phyloP scores from a whole-genome alignment of 495 filamentous ascomycete genomes.

The Trichoderma virens region DNA sequence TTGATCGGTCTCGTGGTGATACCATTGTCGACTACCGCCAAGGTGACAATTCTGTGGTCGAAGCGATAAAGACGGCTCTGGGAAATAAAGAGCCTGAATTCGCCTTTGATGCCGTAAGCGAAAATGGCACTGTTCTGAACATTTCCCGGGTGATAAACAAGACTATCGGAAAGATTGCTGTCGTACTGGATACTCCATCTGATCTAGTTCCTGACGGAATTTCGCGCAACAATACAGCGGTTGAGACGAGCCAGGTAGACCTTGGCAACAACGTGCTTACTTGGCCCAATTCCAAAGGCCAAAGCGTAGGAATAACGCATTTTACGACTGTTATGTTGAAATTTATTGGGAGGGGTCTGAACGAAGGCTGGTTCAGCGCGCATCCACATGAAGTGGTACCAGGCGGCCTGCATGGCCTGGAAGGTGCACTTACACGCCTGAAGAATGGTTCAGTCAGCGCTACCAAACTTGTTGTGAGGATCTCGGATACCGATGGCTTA shows the following conservation, averaged over 20 bases:
- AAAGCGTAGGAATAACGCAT: not conserved
- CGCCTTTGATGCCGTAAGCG: slow-evolving; percentile 54
- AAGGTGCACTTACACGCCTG: slow-evolving; percentile 48
- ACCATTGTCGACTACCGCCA: slow-evolving; percentile 62
- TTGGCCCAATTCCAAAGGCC: not conserved
- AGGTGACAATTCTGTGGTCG: slow-evolving; percentile 47
- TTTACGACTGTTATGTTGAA: slow-evolving; percentile 30
- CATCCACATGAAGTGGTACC: slow-evolving; percentile 56
- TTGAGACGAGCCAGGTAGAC: slow-evolving; percentile 37
- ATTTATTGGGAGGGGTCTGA: slow-evolving; percentile 40
- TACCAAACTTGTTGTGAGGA: slow-evolving; percentile 61
- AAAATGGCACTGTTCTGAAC: slow-evolving; percentile 41
- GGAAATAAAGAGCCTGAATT: slow-evolving; percentile 26
- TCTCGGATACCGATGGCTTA: slow-evolving; percentile 51
- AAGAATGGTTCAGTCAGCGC: slow-evolving; percentile 57
- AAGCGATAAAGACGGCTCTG: slow-evolving; percentile 42
- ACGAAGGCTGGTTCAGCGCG: slow-evolving; percentile 49
- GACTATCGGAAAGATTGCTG: slow-evolving; percentile 39
- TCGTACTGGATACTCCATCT: slow-evolving; percentile 22
- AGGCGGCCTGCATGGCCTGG: slow-evolving; percentile 51
- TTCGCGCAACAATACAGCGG: slow-evolving; percentile 22
- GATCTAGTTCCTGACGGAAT: slow-evolving; percentile 23
- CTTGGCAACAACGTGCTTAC: slow-evolving; percentile 41
- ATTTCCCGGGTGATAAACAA: slow-evolving; percentile 39
- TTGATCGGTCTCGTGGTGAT: slow-evolving; percentile 61